A percentile compares a stretch with the other conserved stretches of the same genome.
These are phyloP conservation scores for Suillus luteus DNA, from an alignment of 768 basidiomycete genomes.

Conservation along the genomic window DNA sequence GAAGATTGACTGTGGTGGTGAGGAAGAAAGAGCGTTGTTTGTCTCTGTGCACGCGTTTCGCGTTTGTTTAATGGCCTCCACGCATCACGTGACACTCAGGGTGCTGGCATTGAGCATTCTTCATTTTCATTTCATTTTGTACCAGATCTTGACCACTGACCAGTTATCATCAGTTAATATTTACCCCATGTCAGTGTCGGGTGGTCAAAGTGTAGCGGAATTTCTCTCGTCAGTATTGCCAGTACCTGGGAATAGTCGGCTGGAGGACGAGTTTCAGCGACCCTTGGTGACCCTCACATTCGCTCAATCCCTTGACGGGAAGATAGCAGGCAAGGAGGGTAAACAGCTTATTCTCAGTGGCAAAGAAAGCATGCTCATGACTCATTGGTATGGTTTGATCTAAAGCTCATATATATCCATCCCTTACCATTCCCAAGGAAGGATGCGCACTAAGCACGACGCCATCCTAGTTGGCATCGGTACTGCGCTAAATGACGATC, in stretches of 20 bases:
- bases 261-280: constrained; percentile 27
- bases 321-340: constrained; percentile 78
- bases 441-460: constrained; percentile 92
- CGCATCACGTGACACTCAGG: constrained; percentile 4
- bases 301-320: constrained; percentile 84
- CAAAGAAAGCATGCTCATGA: constrained; percentile 87
- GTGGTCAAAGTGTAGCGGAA: not conserved
- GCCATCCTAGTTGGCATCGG: constrained; percentile 90
- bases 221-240: constrained; percentile 35
- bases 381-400: constrained; percentile 70
- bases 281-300: constrained; percentile 82
- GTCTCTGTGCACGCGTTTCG: constrained; percentile 1
- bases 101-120: too few species aligned
- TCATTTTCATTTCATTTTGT: not conserved
- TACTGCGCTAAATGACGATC: constrained; percentile 89
- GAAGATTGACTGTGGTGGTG: constrained; percentile 11
- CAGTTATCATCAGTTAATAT: not conserved
- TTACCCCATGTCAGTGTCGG: too few species aligned
- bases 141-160: not conserved
- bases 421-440: constrained; percentile 32
- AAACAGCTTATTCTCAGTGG: constrained; percentile 84
- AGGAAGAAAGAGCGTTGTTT: constrained; percentile 6
- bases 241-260: not conserved
- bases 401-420: not conserved
- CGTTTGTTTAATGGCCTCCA: constrained; percentile 6